Base-by-base conservation (phyloP, 1,284 basidiomycete species). In the Sporisorium graminicola region DNA sequence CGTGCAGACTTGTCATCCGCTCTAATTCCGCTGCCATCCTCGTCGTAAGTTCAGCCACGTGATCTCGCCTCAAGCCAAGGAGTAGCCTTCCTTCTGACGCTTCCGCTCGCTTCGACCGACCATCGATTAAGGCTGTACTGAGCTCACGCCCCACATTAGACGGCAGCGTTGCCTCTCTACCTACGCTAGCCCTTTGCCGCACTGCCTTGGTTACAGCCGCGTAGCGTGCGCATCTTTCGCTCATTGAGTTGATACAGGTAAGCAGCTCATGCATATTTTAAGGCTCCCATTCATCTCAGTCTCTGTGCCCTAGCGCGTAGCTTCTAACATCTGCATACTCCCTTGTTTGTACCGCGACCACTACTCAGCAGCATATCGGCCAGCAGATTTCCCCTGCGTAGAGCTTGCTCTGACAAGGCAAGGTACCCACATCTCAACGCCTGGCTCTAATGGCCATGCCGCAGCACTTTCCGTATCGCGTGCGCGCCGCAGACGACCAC, bases 391-490 rank as follows among this genome's bases (percentile, higher is more conserved):
- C 5, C 1, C 37, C 37, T 40, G 16, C 16, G 18, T 40, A 40
- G 16, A 40, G 37, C 13, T n/a, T n/a, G 37, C n/a, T n/a, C n/a
- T n/a, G n/a, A n/a, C 37, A 40, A n/a, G 16, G 5, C 16, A 40
- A 40, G 40, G n/a, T 9, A n/a, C n/a, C 3, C n/a, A 20, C 40
- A n/a, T 20, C 18, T 8, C n/a, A 43, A 43, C 18, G n/a, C 8
- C n/a, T 20, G n/a, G 40, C 6, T 5, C 7, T 8, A 18, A 35
- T n/a, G n/a, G 59, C 20, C 44, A 64, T 64, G 61, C 47, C 61
- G 29, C 9, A 16, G 2, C 1, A 18, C 24, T 53, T 47, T 5
- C 46, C 44, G 3, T 65, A 61, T 22, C 69, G 31, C 12, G 51
- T 54, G 22, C 16, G 52, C 26, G 26, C 33, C 3, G 60, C 54